phyloP scores from a whole-genome alignment of 2,329 filamentous ascomycete species.

The Colletotrichum agaves region DNA sequence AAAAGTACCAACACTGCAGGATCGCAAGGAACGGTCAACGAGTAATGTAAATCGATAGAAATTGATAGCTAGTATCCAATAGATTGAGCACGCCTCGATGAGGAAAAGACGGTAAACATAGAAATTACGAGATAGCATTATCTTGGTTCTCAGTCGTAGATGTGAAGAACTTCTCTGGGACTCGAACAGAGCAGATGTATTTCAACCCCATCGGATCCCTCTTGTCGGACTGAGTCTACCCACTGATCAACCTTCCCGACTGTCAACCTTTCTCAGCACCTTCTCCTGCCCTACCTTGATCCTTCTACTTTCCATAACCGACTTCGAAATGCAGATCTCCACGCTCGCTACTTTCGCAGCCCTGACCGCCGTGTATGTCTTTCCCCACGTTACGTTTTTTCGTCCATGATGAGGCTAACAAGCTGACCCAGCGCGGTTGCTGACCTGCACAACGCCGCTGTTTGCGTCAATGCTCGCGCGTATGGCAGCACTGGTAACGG shows the following conservation, averaged over 20 bases:
- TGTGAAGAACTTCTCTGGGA: not conserved
- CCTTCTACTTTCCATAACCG: not conserved
- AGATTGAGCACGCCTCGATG: constrained; percentile 16
- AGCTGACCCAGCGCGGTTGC: constrained; percentile 6
- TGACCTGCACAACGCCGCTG: constrained; percentile 19
- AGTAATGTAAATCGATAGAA: constrained; percentile 7
- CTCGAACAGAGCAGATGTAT: not conserved
- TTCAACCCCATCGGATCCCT: not conserved
- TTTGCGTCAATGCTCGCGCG: constrained; percentile 14
- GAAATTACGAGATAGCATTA: not conserved
- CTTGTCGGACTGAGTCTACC: not conserved
- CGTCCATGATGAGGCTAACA: not conserved
- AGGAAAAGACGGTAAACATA: not conserved
- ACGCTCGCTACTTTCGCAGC: constrained; percentile 3
- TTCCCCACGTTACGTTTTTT: not conserved
- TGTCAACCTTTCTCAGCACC: not conserved
- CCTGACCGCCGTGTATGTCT: constrained; percentile 18
- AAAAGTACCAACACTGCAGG: not conserved
- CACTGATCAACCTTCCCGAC: constrained; percentile 3
- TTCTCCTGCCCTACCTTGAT: not conserved
- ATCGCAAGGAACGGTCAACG: not conserved
- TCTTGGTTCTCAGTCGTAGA: not conserved
- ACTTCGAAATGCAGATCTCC: constrained; percentile 25
- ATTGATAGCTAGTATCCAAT: constrained; percentile 9
- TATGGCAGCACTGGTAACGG: constrained; percentile 20